These are phyloP conservation scores for Ophiosphaerella herpotricha DNA, from an alignment of 2,329 filamentous ascomycete genomes.

Conservation along the genomic window DNA sequence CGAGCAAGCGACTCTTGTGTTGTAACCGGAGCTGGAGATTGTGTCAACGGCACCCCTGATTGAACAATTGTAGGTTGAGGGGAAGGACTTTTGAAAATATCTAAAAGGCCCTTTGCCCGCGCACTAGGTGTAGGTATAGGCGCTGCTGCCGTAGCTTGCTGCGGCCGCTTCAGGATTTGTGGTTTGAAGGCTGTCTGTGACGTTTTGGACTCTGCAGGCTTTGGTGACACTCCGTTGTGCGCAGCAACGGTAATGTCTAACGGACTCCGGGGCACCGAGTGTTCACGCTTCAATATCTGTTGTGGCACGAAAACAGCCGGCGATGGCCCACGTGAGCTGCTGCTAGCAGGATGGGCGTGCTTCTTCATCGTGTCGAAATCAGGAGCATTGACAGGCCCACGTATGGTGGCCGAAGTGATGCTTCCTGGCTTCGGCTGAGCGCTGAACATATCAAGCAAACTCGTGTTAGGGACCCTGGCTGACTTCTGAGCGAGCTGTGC, in stretches of 20 bases:
- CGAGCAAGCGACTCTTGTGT: conserved; percentile 25
- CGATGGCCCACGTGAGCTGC: conserved; percentile 35
- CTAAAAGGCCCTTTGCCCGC: conserved; percentile 10
- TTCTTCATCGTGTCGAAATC: conserved; percentile 48
- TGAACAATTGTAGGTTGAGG: conserved; percentile 8
- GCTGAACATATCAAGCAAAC: conserved; percentile 24
- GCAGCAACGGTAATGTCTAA: conserved; percentile 1
- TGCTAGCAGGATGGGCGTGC: conserved; percentile 27
- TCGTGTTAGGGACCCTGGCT: conserved; percentile 20
- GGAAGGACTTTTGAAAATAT: conserved; percentile 20
- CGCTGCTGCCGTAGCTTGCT: conserved; percentile 29
- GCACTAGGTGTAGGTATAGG: conserved; percentile 5
- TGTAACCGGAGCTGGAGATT: conserved; percentile 13
- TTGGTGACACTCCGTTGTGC: conserved; percentile 7
- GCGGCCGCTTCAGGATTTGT: conserved; percentile 43
- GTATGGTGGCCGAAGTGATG: conserved; percentile 48
- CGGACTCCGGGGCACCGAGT: conserved; percentile 10
- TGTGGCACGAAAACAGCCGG: conserved; percentile 36
- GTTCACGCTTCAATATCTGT: conserved; percentile 30
- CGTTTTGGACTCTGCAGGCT: conserved; percentile 8
- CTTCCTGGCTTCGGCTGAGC: conserved; percentile 22
- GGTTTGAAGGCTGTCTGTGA: conserved; percentile 37
- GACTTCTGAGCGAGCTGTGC: conserved; percentile 25
- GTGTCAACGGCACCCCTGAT: conserved; percentile 4
- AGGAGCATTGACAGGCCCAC: conserved; percentile 49